Conservation (phyloP, 352 stramenopile genomes). For the Phytopythium montanum region DNA sequence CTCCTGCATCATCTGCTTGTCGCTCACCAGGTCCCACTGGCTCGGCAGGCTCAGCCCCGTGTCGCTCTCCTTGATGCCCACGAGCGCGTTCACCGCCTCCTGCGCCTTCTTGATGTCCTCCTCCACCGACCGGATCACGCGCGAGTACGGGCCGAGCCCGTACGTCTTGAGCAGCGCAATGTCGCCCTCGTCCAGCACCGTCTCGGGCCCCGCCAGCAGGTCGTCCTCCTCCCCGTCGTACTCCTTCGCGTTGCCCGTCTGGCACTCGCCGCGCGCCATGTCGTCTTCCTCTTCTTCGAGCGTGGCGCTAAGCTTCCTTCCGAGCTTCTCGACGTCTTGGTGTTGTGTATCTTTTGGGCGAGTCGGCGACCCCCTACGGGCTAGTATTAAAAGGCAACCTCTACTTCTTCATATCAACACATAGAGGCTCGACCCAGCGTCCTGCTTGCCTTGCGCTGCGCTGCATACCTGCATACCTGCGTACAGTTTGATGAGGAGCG, state of each 20-base stretch:
- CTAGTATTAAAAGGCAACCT: no score
- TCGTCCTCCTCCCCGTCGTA: constrained; percentile 95
- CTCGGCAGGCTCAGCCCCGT: constrained; percentile 97
- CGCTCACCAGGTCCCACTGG: constrained; percentile 98
- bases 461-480: no score
- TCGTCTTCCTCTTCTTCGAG: no score
- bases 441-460: no score
- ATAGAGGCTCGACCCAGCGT: no score
- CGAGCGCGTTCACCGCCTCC: constrained; percentile 89
- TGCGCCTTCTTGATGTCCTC: constrained; percentile 99
- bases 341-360: neutral
- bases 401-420: no score
- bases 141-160: constrained; percentile 96
- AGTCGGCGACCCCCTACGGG: neutral
- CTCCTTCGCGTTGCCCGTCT: constrained; percentile 95
- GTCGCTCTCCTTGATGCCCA: constrained; percentile 99
- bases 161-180: constrained; percentile 99
- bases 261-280: constrained; percentile 86
- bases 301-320: no score
- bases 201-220: constrained; percentile 68
- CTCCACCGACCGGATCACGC: constrained; percentile 96
- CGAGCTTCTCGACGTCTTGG: neutral
- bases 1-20: constrained; percentile 99
- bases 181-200: constrained; percentile 92
- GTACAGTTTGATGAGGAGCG: no score